Evolutionary conservation across 495 filamentous ascomycete genomes (phyloP), one percentile per base, ranked within the genome.

Genomic region (Tuber borchii): DNA sequence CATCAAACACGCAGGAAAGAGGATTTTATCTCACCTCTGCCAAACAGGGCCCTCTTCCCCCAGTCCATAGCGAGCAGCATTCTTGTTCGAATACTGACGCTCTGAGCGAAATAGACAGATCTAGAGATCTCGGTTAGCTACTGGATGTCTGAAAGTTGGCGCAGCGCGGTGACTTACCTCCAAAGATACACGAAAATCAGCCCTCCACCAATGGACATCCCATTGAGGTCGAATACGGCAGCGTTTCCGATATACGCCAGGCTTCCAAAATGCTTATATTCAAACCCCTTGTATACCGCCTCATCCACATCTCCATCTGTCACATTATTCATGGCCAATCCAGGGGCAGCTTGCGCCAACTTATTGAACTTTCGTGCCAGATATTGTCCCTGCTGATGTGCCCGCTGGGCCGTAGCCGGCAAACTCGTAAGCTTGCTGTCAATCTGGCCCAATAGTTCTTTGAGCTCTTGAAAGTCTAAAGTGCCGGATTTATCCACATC

Each of bases 41-140:
- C 96, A 86, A 99, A 99, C 26, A 99, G 83, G 20, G 93, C 91
- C 84, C 96, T 88, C 89, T 98, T 99, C 16, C 87, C 90, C 96
- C 96, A 99, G 85, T 99, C 96, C 96, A 99, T 98, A 0, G 93
- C 94, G 86, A 99, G 85, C 84, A 99, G 84, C 78, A 93, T 87
- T 74, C 95, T 87, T 68, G 96, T 99, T 82, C 96, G 86, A 71
- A 97, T 87, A 83, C 93, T 97, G 65, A 99, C 96, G 84, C 94
- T 97, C 88, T 99, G 93, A 31, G 96, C 94, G 85, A 99, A 98
- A 85, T 99, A 99, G 45, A 97, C 91, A 79, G 93, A 95, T 73
- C 80, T 65, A 26, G 56, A 42, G 14, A 71, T 48, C 70, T 12
- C 34, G 12, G 44, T 71, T 45, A 71, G 39, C 22, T 16, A 2